A percentile compares a stretch with the other conserved stretches of the same genome.
Evolutionary conservation across 768 basidiomycete species (phyloP).

Genomic region (Flagelloscypha sp.): DNA sequence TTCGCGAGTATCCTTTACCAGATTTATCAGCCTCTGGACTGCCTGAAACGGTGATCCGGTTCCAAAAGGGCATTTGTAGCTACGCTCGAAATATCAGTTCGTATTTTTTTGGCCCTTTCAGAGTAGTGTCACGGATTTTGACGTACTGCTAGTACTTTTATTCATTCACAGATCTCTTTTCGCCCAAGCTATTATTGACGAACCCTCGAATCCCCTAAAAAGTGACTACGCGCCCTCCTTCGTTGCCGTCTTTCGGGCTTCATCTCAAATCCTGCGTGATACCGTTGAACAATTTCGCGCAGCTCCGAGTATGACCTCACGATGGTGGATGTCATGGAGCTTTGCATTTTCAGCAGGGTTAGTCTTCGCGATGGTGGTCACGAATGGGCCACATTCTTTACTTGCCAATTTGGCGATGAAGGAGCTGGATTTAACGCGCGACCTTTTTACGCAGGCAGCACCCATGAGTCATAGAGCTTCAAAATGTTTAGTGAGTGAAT

Average conservation of each 20-base stretch:
- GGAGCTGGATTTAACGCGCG: conserved; percentile 60
- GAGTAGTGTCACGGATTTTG: no score
- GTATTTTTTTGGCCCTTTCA: no score
- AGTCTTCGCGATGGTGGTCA: conserved; percentile 74
- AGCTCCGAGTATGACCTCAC: conserved; percentile 38
- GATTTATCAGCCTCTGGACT: no score
- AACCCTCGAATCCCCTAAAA: conserved; percentile 57
- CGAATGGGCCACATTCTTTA: conserved; percentile 60
- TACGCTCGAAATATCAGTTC: no score
- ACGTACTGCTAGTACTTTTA: conserved; percentile 53
- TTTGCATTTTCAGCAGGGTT: conserved; percentile 50
- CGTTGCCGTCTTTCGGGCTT: conserved; percentile 50
- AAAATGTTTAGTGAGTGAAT: conserved; percentile 49
- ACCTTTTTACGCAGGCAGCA: conserved; percentile 59
- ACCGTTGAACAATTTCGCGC: conserved; percentile 38
- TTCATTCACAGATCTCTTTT: conserved; percentile 65
- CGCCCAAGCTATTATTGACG: conserved; percentile 62
- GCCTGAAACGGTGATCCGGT: no score
- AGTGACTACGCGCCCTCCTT: conserved; percentile 60
- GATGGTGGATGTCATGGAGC: conserved; percentile 61
- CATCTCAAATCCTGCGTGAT: conserved; percentile 47
- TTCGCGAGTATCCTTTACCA: conserved; percentile 56
- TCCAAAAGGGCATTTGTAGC: no score
- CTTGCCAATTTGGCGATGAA: conserved; percentile 59
- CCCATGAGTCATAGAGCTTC: conserved; percentile 51